Evolutionary conservation across 495 filamentous ascomycete genomes (phyloP), one percentile per base, ranked within the genome.

Genomic region (Penicillium atrosanguineum): DNA sequence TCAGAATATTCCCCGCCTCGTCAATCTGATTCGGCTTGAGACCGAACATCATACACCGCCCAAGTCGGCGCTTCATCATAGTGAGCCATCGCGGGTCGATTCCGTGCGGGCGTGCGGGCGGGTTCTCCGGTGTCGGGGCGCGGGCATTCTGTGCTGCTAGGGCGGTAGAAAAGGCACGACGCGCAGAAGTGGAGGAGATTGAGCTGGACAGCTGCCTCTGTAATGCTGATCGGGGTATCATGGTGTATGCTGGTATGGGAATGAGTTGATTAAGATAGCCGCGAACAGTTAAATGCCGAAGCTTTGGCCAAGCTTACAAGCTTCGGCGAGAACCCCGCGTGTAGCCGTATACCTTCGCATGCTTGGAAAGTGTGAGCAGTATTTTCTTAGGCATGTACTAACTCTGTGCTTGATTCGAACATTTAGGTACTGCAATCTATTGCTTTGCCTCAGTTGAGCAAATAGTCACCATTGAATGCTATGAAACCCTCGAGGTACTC

Each of bases 41-140:
- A 14, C 92, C 92, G 63, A 95, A 95, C 57, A 79, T 79, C 57
- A 96, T 82, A 69, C 94, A 95, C 69, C 84, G 84, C 8, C 91
- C 91, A n/a, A 96, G 69, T 38, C 91, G 83, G 11, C 72, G 57
- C 58, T 86, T 89, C 14, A 89, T 82, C 42, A 87, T 82, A 15
- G 85, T 81, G 44, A 95, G 85, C 91, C 91, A 96, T 67, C 84
- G 81, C 11, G 82, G 70, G 46, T 76, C 70, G 42, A 78, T 66
- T 29, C 58, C 55, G 55, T 70, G 70, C 39, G 67, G 70, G 52
- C 65, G 69, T 41, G 61, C 53, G 41, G 59, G 26, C 34, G 60
- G 41, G 44, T 54, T 57, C 42, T 41, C 52, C 52, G 54, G 47
- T 28, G 45, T 40, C 40, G 50, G 52, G 16, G 36, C 41, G 19